Evolutionary conservation across 1,139 yeast genomes (phyloP).

Genomic region (Protomyces pachydermus): DNA sequence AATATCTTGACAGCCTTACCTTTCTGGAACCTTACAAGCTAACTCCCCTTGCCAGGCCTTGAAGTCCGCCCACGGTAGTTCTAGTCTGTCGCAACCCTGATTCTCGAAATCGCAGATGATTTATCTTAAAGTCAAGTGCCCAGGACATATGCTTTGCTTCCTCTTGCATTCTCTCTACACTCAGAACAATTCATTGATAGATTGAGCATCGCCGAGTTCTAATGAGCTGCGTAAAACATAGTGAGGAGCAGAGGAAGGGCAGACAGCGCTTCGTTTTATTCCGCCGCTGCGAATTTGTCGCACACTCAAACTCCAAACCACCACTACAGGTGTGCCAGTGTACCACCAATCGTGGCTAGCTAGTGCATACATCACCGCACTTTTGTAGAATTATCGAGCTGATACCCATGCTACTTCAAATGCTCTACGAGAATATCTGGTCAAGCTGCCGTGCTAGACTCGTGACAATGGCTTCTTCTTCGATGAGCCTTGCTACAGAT

Average conservation of each 20-base stretch:
- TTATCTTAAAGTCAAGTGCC: not conserved
- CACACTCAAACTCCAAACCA: not conserved
- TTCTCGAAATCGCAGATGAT: not conserved
- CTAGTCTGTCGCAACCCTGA: not conserved
- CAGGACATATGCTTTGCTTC: not conserved
- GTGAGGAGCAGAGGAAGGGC: not conserved
- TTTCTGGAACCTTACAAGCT: too few relatives aligned
- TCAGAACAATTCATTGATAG: not conserved
- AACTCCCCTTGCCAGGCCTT: too few relatives aligned
- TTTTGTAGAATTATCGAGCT: too few relatives aligned
- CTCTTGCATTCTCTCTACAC: conserved; percentile 1
- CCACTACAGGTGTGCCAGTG: too few relatives aligned
- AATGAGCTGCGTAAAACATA: not conserved
- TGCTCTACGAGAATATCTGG: too few relatives aligned
- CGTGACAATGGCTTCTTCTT: too few relatives aligned
- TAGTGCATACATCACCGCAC: too few relatives aligned
- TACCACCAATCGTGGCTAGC: too few relatives aligned
- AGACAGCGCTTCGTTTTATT: not conserved
- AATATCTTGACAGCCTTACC: too few relatives aligned
- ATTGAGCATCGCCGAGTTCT: not conserved
- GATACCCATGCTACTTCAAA: too few relatives aligned
- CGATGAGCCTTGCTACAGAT: too few relatives aligned
- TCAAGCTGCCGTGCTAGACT: too few relatives aligned
- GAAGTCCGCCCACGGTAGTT: not conserved
- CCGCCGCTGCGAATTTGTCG: not conserved